These are phyloP conservation scores for Cucurbita maxima DNA, from an alignment of 306 rosid genomes.

Conservation along the genomic window DNA sequence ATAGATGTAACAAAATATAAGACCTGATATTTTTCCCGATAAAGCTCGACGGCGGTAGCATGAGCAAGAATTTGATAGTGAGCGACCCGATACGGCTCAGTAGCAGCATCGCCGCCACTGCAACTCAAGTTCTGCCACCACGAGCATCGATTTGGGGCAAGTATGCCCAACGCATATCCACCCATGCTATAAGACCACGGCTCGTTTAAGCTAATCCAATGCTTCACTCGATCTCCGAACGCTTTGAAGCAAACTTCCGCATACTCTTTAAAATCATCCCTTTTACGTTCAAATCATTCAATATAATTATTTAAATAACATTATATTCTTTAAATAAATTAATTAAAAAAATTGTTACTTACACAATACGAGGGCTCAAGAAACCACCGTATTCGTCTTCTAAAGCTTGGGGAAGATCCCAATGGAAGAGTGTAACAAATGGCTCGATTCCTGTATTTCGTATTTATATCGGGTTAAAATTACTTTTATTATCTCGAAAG, in stretches of 20 bases:
- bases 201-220: slow-evolving; percentile 35
- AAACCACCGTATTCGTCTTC: neutral
- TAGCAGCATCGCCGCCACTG: slow-evolving; percentile 46
- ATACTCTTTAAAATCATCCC: slow-evolving; percentile 19
- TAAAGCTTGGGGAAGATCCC: slow-evolving; percentile 6
- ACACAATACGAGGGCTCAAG: neutral
- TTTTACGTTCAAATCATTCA: neutral
- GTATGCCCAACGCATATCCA: slow-evolving; percentile 13
- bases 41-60: slow-evolving; percentile 35
- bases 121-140: slow-evolving; percentile 29
- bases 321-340: neutral
- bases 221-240: slow-evolving; percentile 28
- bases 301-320: no score
- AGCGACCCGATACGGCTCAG: slow-evolving; percentile 44
- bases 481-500: no score
- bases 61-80: slow-evolving; percentile 57
- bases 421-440: neutral
- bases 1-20: no score
- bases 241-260: slow-evolving; percentile 23
- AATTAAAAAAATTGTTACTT: neutral
- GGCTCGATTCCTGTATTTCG: neutral
- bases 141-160: slow-evolving; percentile 32
- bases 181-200: slow-evolving; percentile 6
- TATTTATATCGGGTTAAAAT: neutral
- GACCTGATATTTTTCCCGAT: slow-evolving; percentile 45